phyloP scores from a whole-genome alignment of 2,329 filamentous ascomycete genomes.

The Geosmithia morbida region DNA sequence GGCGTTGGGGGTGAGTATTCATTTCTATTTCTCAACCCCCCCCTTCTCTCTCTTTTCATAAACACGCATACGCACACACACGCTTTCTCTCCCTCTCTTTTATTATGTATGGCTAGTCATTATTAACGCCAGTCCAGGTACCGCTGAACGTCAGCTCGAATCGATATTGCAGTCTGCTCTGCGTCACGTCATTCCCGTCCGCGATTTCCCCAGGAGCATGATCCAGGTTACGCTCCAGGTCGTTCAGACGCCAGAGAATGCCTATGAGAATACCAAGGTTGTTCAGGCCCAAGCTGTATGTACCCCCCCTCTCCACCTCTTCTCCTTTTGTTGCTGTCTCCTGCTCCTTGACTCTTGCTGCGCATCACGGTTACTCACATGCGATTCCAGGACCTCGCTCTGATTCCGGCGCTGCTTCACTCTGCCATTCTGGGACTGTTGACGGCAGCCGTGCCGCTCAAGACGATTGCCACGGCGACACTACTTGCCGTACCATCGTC shows the following conservation, averaged over 20 bases:
- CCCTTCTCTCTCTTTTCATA: neutral
- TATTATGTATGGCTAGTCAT: too few species aligned
- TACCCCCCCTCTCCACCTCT: neutral
- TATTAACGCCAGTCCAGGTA: too few species aligned
- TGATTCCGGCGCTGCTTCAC: slow-evolving; percentile 74
- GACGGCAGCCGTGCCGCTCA: slow-evolving; percentile 69
- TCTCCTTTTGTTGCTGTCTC: neutral
- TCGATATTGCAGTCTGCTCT: slow-evolving; percentile 58
- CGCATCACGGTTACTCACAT: too few species aligned
- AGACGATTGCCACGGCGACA: slow-evolving; percentile 52
- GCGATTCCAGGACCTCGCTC: slow-evolving; percentile 48
- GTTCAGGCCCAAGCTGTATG: slow-evolving; percentile 46
- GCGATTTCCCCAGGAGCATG: slow-evolving; percentile 61
- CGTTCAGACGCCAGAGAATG: slow-evolving; percentile 51
- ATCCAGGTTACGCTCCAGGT: slow-evolving; percentile 77
- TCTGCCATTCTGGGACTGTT: slow-evolving; percentile 65
- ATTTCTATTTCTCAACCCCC: too few species aligned
- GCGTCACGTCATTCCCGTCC: slow-evolving; percentile 58
- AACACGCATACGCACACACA: neutral
- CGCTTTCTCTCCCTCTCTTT: neutral
- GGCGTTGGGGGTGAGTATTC: slow-evolving; percentile 58
- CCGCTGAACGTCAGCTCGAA: slow-evolving; percentile 72
- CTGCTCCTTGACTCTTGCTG: too few species aligned
- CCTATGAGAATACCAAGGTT: slow-evolving; percentile 45
- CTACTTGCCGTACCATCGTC: slow-evolving; percentile 42